These are phyloP conservation scores for Mycothermus thermophilus DNA, from an alignment of 495 filamentous ascomycete species.

Conservation along the genomic window DNA sequence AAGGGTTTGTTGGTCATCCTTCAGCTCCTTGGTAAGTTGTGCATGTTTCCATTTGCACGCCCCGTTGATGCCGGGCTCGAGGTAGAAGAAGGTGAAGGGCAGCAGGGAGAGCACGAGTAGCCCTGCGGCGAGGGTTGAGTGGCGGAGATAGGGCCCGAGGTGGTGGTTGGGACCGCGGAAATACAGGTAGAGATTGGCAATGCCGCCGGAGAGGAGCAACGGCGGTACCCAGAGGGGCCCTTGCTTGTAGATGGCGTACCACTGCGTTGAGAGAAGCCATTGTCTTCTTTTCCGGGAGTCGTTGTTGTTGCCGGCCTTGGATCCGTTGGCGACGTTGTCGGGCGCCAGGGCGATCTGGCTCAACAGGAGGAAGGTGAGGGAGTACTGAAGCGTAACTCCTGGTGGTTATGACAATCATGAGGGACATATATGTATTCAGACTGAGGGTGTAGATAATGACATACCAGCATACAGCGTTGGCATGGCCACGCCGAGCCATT, in stretches of 20 bases:
- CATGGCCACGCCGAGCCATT: slow-evolving; percentile 3
- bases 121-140: background rate
- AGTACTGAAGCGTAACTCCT: slow-evolving; percentile 9
- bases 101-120: slow-evolving; percentile 4
- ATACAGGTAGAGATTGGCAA: slow-evolving; percentile 9
- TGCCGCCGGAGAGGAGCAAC: background rate
- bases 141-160: background rate
- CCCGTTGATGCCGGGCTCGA: slow-evolving; percentile 15
- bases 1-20: no score
- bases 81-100: slow-evolving; percentile 8
- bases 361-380: slow-evolving; percentile 2
- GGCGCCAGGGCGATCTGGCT: slow-evolving; percentile 1
- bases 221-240: slow-evolving; percentile 12
- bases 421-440: background rate
- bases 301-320: no score
- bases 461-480: slow-evolving; percentile 6
- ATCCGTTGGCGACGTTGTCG: no score
- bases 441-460: background rate
- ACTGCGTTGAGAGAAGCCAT: slow-evolving; percentile 10
- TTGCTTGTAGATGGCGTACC: slow-evolving; percentile 11
- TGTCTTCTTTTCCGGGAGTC: no score
- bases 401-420: background rate
- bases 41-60: slow-evolving; percentile 15
- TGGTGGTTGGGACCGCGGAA: background rate
- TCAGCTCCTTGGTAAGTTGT: background rate